A percentile compares a stretch with the other conserved stretches of the same genome.
phyloP scores from a whole-genome alignment of 768 basidiomycete genomes.

The Lentinula boryana region DNA sequence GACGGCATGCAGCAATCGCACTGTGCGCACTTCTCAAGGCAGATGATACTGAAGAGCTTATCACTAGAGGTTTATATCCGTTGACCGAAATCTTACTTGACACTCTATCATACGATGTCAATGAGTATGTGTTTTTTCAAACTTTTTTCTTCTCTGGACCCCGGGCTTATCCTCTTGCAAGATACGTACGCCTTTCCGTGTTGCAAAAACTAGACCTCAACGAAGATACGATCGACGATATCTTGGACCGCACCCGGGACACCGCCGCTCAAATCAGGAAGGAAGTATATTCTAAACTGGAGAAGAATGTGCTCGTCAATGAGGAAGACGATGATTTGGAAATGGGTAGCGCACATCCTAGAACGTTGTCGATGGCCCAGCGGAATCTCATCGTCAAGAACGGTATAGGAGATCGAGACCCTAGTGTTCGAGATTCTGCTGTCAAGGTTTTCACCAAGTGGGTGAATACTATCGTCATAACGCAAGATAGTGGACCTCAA shows the following conservation, averaged over 20 bases:
- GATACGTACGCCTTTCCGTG: constrained; percentile 82
- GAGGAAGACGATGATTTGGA: constrained; percentile 13
- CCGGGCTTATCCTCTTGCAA: constrained; percentile 19
- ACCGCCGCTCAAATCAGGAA: constrained; percentile 70
- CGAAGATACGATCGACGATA: constrained; percentile 47
- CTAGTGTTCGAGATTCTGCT: constrained; percentile 66
- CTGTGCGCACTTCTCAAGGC: constrained; percentile 70
- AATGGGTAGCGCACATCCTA: constrained; percentile 57
- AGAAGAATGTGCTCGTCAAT: constrained; percentile 25
- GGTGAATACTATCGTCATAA: constrained; percentile 51
- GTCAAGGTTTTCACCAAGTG: constrained; percentile 67
- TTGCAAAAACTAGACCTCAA: constrained; percentile 65
- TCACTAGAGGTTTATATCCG: constrained; percentile 35
- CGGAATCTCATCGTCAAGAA: constrained; percentile 73
- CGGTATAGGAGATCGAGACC: constrained; percentile 84
- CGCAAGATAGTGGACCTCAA: constrained; percentile 17
- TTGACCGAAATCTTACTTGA: constrained; percentile 61
- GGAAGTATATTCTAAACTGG: constrained; percentile 58
- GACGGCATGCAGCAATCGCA: constrained; percentile 75
- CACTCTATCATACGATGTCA: constrained; percentile 64
- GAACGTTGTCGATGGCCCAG: constrained; percentile 60
- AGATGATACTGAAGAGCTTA: constrained; percentile 55
- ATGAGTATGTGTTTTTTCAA: constrained; percentile 48
- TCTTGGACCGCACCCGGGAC: constrained; percentile 78
- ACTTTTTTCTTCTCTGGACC: neutral